phyloP scores from a whole-genome alignment of 345 rosid genomes.

The Euphorbia pulcherrima region DNA sequence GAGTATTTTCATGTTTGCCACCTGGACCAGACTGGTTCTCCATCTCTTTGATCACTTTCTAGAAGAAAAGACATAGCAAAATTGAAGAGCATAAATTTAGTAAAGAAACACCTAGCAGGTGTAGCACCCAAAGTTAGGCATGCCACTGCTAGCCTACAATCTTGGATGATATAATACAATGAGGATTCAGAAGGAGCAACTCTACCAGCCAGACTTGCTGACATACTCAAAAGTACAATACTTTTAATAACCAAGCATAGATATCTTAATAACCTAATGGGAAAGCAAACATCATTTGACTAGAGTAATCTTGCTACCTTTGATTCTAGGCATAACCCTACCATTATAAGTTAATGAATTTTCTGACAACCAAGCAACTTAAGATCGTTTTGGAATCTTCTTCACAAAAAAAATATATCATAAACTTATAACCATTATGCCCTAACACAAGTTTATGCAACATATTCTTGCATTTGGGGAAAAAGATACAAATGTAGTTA shows the following conservation, averaged over 20 bases:
- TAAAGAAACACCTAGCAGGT: not conserved
- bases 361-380: not conserved
- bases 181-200: not conserved
- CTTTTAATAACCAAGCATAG: not conserved
- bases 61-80: slow-evolving; percentile 15
- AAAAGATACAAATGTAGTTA: not conserved
- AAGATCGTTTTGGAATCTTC: not conserved
- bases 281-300: not conserved
- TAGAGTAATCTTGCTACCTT: slow-evolving; percentile 1
- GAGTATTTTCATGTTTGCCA: slow-evolving; percentile 72
- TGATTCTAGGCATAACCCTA: not conserved
- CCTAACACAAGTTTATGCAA: not conserved
- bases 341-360: not conserved
- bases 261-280: not conserved
- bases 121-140: not conserved
- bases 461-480: not conserved
- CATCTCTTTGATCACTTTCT: slow-evolving; percentile 61
- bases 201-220: not conserved
- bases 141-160: not conserved
- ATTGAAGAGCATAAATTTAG: not conserved
- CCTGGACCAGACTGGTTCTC: slow-evolving; percentile 70
- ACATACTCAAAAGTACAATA: not conserved
- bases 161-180: not conserved
- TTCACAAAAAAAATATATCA: not conserved
- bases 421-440: not conserved